Evolutionary conservation across 2,329 filamentous ascomycete genomes (phyloP).

Genomic region (Fusarium acutatum): DNA sequence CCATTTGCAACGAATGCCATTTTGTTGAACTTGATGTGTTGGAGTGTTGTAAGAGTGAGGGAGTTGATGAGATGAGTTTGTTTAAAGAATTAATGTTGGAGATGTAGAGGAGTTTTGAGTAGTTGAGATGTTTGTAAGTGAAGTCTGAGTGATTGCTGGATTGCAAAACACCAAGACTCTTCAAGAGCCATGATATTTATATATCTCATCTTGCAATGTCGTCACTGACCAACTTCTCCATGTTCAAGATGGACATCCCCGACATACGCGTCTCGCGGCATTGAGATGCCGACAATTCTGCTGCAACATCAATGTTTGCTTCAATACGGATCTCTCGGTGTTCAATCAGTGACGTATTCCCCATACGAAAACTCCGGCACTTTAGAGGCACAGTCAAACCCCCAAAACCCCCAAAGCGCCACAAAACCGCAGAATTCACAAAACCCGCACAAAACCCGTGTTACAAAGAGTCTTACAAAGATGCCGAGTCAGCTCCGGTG

Average conservation of each 20-base stretch:
- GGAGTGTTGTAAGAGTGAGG: background rate
- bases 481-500: conserved; percentile 1
- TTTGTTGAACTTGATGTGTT: background rate
- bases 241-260: background rate
- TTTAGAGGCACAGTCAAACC: background rate
- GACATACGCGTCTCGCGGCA: background rate
- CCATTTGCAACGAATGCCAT: conserved; percentile 3
- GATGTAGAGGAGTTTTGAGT: background rate
- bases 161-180: background rate
- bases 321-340: background rate
- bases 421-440: background rate
- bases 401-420: background rate
- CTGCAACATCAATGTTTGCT: background rate
- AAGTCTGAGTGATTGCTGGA: background rate
- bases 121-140: background rate
- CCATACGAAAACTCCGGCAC: background rate
- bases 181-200: background rate
- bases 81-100: no score
- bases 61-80: background rate
- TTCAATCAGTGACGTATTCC: background rate
- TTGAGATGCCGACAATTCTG: background rate
- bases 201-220: background rate
- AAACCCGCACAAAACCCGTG: background rate
- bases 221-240: background rate
- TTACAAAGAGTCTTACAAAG: background rate